A percentile compares a stretch with the other conserved stretches of the same genome.
phyloP scores from a whole-genome alignment of 768 basidiomycete genomes.

The Amyloporia xantha region DNA sequence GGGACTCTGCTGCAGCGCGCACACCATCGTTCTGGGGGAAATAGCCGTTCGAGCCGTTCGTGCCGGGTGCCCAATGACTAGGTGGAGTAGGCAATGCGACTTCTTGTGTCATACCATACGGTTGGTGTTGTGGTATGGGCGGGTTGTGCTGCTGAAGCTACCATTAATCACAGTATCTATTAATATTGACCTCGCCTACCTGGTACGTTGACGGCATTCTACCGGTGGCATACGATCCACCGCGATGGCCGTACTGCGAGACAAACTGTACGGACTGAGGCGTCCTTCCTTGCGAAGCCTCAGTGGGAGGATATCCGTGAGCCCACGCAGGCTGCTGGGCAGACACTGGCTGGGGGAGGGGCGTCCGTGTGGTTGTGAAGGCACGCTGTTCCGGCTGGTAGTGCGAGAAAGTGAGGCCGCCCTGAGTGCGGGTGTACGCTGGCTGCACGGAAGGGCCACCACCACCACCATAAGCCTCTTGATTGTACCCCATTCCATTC shows the following conservation, averaged over 20 bases:
- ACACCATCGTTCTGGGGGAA: slow-evolving; percentile 5
- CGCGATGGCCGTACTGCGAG: slow-evolving; percentile 8
- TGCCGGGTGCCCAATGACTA: background rate
- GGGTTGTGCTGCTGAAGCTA: background rate
- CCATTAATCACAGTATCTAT: background rate
- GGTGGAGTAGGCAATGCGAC: background rate
- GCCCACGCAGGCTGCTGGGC: slow-evolving; percentile 7
- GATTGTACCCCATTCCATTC: background rate
- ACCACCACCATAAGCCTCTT: background rate
- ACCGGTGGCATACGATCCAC: slow-evolving; percentile 4
- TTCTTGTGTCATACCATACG: background rate
- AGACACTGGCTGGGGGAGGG: background rate
- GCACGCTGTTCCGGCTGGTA: slow-evolving; percentile 24
- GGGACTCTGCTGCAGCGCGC: slow-evolving; percentile 13
- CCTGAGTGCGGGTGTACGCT: slow-evolving; percentile 12
- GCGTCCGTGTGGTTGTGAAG: slow-evolving; percentile 11
- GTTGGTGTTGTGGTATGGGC: background rate
- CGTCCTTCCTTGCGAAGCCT: slow-evolving; percentile 4
- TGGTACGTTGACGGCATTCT: slow-evolving; percentile 8
- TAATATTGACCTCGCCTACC: slow-evolving; percentile 7
- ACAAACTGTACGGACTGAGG: slow-evolving; percentile 8
- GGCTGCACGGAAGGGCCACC: background rate
- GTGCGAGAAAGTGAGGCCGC: slow-evolving; percentile 18
- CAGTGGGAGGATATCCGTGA: slow-evolving; percentile 10
- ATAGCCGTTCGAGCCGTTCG: slow-evolving; percentile 5